A percentile compares a stretch with the other conserved stretches of the same genome.
These are phyloP conservation scores for Phytophthora citricola DNA, from an alignment of 352 stramenopile species.

Conservation along the genomic window DNA sequence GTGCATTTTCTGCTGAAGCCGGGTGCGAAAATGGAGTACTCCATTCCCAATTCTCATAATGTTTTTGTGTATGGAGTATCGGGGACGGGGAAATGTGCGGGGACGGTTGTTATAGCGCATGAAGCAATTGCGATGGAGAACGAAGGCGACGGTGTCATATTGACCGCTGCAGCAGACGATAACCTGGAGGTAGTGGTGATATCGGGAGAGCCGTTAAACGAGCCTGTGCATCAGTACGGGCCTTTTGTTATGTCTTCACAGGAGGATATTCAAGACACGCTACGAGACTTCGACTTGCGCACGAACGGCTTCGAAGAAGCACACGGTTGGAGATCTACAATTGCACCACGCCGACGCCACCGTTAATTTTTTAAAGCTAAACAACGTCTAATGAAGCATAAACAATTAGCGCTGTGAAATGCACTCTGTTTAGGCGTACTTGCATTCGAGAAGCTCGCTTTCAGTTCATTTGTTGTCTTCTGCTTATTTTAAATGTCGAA, in stretches of 20 bases:
- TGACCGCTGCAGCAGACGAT: conserved; percentile 29
- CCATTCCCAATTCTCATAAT: conserved; percentile 49
- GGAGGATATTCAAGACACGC: conserved; percentile 53
- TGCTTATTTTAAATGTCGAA: too few relatives aligned
- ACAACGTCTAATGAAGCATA: background rate
- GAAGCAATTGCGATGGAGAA: conserved; percentile 52
- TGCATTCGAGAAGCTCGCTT: too few relatives aligned
- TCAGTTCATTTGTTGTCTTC: too few relatives aligned
- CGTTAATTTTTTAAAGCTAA: conserved; percentile 5
- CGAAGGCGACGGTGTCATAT: conserved; percentile 49
- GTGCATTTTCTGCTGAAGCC: conserved; percentile 55
- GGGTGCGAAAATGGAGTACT: conserved; percentile 50
- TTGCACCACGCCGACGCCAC: conserved; percentile 33
- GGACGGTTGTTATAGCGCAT: conserved; percentile 27
- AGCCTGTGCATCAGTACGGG: conserved; percentile 64
- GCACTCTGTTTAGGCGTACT: too few relatives aligned
- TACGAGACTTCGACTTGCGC: conserved; percentile 54
- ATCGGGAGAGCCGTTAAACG: conserved; percentile 56
- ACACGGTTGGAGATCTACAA: conserved; percentile 54
- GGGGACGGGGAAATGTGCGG: conserved; percentile 23
- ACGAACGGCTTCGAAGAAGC: conserved; percentile 70
- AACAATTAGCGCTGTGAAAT: too few relatives aligned
- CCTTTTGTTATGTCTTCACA: conserved; percentile 74
- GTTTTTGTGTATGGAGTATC: conserved; percentile 41
- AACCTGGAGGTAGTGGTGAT: conserved; percentile 61